Evolutionary conservation across 495 filamentous ascomycete species (phyloP).

Genomic region (Aspergillus avenaceus): DNA sequence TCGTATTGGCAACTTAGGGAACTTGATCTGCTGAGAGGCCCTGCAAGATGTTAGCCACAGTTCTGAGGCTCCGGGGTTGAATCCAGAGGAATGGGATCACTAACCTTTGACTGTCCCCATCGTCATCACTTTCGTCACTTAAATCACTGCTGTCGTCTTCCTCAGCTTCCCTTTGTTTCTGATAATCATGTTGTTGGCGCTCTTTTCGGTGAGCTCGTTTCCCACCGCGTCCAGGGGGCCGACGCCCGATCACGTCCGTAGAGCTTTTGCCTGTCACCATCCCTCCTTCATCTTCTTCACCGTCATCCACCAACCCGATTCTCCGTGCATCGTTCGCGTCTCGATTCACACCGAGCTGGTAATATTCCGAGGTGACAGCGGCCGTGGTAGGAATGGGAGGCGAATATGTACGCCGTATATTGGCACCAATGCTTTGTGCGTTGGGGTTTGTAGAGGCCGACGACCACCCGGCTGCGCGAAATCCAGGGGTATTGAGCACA

Average conservation of each 20-base stretch:
- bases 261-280: constrained; percentile 73
- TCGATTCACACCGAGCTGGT: constrained; percentile 28
- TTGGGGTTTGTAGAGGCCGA: constrained; percentile 51
- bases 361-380: constrained; percentile 77
- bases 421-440: constrained; percentile 39
- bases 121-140: constrained; percentile 94
- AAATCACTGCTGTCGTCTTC: constrained; percentile 97
- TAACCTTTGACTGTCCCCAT: constrained; percentile 56
- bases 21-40: constrained; percentile 79
- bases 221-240: constrained; percentile 46
- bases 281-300: constrained; percentile 77
- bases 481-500: constrained; percentile 89
- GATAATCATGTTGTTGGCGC: constrained; percentile 44
- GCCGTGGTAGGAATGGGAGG: constrained; percentile 88
- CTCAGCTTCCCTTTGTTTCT: constrained; percentile 72
- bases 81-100: not conserved
- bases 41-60: constrained; percentile 29
- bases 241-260: constrained; percentile 70
- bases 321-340: constrained; percentile 28
- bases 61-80: no score
- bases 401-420: constrained; percentile 88
- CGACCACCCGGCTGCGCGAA: constrained; percentile 92
- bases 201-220: constrained; percentile 37
- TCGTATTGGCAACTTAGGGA: constrained; percentile 89
- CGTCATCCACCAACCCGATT: constrained; percentile 53